These are phyloP conservation scores for Yarrowia sp. DNA, from an alignment of 805 yeast genomes.

Conservation along the genomic window DNA sequence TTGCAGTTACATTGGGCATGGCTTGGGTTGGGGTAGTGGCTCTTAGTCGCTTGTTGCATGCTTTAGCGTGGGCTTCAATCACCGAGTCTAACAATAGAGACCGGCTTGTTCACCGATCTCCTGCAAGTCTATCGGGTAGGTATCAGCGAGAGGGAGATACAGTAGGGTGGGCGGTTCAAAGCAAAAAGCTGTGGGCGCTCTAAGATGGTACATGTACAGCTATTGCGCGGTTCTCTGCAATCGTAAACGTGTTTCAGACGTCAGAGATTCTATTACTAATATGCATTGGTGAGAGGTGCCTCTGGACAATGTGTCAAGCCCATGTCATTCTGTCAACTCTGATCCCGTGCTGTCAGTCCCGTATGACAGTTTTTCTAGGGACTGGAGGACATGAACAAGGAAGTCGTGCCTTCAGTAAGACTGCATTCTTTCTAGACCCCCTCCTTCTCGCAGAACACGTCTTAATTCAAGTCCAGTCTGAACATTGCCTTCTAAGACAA, in stretches of 20 bases:
- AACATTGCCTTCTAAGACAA: background rate
- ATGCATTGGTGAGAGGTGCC: background rate
- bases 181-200: background rate
- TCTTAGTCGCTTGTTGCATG: background rate
- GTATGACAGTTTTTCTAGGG: background rate
- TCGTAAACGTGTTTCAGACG: background rate
- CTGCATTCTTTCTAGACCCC: slow-evolving; percentile 1
- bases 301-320: background rate
- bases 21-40: background rate
- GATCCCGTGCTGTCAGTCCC: background rate
- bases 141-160: background rate
- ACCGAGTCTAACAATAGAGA: background rate
- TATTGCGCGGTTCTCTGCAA: background rate
- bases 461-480: background rate
- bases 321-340: background rate
- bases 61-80: background rate
- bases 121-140: background rate
- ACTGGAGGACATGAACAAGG: background rate
- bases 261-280: background rate
- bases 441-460: background rate
- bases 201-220: background rate
- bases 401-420: background rate
- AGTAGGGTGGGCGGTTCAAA: background rate
- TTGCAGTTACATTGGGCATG: background rate
- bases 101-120: background rate